Percentiles rank a stretch among this genome's conserved stretches.
Evolutionary conservation across 2,329 filamentous ascomycete species (phyloP).

Genomic region (Botrytis fabae): DNA sequence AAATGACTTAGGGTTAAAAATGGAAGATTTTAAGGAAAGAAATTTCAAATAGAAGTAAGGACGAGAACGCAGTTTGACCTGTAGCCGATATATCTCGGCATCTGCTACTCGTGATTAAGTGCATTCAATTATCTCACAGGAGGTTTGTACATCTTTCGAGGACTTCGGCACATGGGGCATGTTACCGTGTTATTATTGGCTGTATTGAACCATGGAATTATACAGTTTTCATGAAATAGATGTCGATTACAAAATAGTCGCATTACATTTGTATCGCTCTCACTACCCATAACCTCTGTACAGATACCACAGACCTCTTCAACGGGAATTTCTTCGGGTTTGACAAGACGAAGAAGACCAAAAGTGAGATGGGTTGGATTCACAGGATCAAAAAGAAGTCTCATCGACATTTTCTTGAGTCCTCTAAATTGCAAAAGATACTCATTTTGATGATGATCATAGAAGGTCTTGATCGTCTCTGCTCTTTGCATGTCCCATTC

Average conservation of each 20-base stretch:
- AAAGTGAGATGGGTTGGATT: not conserved
- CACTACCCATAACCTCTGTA: not conserved
- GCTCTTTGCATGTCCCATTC: not conserved
- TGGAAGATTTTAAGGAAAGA: not conserved
- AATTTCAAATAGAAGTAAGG: not conserved
- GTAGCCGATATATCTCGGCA: not conserved
- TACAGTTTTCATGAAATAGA: not conserved
- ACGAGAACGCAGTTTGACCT: fast-evolving
- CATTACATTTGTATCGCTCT: not conserved
- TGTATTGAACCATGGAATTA: not conserved
- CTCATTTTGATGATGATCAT: not conserved
- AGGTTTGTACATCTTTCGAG: not conserved
- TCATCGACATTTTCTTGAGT: not conserved
- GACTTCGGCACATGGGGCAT: not conserved
- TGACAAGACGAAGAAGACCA: not conserved
- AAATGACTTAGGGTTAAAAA: not conserved
- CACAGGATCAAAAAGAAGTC: not conserved
- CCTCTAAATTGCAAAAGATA: not conserved
- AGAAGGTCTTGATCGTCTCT: not conserved
- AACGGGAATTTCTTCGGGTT: not conserved
- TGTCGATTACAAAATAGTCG: not conserved
- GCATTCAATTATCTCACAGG: not conserved
- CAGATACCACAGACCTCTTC: not conserved
- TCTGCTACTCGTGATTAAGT: not conserved
- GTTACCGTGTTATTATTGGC: not conserved